Base-by-base conservation (phyloP, 2,329 filamentous ascomycete genomes). In the Shiraia sp. region DNA sequence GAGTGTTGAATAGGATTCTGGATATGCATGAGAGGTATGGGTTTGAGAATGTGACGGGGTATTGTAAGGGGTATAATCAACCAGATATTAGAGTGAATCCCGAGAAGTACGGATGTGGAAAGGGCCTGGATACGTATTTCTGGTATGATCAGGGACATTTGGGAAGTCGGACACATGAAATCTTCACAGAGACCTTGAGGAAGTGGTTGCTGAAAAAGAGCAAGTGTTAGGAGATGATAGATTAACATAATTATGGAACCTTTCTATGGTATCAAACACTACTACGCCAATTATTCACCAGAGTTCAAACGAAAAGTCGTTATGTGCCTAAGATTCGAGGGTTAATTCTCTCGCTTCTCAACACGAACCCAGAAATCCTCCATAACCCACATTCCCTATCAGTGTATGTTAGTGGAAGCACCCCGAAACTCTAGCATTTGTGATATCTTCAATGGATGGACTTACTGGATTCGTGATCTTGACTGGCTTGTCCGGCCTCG, bases 101-200 rank as follows among this genome's bases (percentile, higher is more conserved):
- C 41, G 57, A 47, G 13, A 65, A 63, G 14, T 77, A 78, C 61
- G 75, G 73, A 3, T 78, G 75, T 55, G 61, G 67, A 31, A 66
- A 71, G 12, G 53, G 53, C 2, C 47, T 76, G 37, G 50, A 66
- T 5, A 63, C 69, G 27, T 77, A 77, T 51, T 75, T 77, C 37
- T 77, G 74, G 75, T 77, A 72, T 36, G 72, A 77, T 48, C 68
- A 66, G 5, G 74, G 75, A 1, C 75, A 78, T 66, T 61, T 76
- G 53, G 75, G 71, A 1, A 74, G 63, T 34, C 61, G 66, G 29
- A 62, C 70, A 1, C 74, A 77, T 57, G 49, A 64, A 35, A 57
- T 71, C 25, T 53, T 76, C 35, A 69, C 71, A 0, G 51, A 42
- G 16, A 38, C 37, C 24, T 32, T 65, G 36, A 36, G 32, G 14